Evolutionary conservation across 768 basidiomycete genomes (phyloP).

Genomic region (Chalciporus sphaerocephalus): DNA sequence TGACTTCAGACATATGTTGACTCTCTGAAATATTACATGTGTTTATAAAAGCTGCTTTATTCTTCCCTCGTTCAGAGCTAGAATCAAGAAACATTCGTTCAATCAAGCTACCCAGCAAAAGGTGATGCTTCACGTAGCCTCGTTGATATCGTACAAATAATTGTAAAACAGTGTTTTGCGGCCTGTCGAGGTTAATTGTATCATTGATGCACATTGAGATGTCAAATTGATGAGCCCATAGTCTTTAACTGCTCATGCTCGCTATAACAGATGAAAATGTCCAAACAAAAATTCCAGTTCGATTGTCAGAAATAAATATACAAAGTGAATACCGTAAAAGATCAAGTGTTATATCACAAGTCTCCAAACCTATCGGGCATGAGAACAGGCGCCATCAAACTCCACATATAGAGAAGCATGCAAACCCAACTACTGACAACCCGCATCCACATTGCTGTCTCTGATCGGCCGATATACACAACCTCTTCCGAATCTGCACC

Average conservation of each 20-base stretch:
- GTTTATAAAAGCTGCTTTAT: not conserved
- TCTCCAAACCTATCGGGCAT: conserved; percentile 62
- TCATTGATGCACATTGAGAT: too few species aligned
- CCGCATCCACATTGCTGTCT: conserved; percentile 99
- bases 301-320: conserved; percentile 3
- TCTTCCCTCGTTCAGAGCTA: not conserved
- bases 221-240: too few species aligned
- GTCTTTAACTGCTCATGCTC: not conserved
- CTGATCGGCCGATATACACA: conserved; percentile 91
- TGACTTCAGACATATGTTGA: too few species aligned
- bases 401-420: conserved; percentile 82
- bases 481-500: conserved; percentile 54
- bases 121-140: conserved; percentile 44
- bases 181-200: too few species aligned
- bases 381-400: conserved; percentile 81
- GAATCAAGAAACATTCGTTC: not conserved
- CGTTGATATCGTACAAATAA: conserved; percentile 35
- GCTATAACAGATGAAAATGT: not conserved
- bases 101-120: too few species aligned
- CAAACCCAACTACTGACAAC: conserved; percentile 96
- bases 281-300: not conserved
- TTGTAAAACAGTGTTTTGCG: conserved; percentile 40
- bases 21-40: too few species aligned
- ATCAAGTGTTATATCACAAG: conserved; percentile 8
- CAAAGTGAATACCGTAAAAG: not conserved